These are phyloP conservation scores for Xylariaceae sp. DNA, from an alignment of 2,329 filamentous ascomycete species.

Conservation along the genomic window DNA sequence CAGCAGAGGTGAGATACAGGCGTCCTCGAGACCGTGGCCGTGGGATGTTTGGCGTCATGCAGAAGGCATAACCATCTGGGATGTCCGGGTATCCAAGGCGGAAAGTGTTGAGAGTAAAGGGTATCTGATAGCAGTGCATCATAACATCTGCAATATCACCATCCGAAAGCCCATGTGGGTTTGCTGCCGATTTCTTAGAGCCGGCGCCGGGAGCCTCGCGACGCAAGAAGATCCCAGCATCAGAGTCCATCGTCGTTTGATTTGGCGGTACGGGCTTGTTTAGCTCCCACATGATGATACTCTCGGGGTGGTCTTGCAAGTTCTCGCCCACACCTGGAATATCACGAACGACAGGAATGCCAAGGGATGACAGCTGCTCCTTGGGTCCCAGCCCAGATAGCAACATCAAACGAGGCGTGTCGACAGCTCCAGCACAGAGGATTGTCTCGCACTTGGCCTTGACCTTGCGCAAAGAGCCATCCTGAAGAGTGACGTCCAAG, in stretches of 20 bases:
- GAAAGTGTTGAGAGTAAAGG: constrained; percentile 85
- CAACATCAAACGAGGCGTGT: constrained; percentile 74
- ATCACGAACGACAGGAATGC: constrained; percentile 62
- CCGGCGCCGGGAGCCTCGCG: constrained; percentile 75
- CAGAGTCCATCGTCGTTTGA: constrained; percentile 90
- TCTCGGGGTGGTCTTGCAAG: constrained; percentile 66
- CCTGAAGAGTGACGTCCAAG: constrained; percentile 68
- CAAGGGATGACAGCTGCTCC: constrained; percentile 58
- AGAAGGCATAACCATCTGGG: constrained; percentile 80
- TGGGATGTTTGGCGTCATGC: constrained; percentile 92
- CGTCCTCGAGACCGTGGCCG: constrained; percentile 79
- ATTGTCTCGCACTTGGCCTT: constrained; percentile 77
- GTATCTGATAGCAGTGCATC: constrained; percentile 98
- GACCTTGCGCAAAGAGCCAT: constrained; percentile 61
- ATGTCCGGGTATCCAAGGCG: constrained; percentile 73
- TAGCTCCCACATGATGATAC: constrained; percentile 75
- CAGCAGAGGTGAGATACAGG: constrained; percentile 77
- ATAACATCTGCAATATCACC: constrained; percentile 84
- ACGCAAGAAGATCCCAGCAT: constrained; percentile 87
- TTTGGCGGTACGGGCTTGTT: constrained; percentile 78
- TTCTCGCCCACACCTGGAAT: constrained; percentile 68
- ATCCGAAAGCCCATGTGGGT: constrained; percentile 61
- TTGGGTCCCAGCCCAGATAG: constrained; percentile 64
- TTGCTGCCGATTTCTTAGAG: constrained; percentile 56
- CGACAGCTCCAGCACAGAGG: constrained; percentile 79